Conservation (phyloP, 139 green algal genomes). For the Micractinium conductrix region DNA sequence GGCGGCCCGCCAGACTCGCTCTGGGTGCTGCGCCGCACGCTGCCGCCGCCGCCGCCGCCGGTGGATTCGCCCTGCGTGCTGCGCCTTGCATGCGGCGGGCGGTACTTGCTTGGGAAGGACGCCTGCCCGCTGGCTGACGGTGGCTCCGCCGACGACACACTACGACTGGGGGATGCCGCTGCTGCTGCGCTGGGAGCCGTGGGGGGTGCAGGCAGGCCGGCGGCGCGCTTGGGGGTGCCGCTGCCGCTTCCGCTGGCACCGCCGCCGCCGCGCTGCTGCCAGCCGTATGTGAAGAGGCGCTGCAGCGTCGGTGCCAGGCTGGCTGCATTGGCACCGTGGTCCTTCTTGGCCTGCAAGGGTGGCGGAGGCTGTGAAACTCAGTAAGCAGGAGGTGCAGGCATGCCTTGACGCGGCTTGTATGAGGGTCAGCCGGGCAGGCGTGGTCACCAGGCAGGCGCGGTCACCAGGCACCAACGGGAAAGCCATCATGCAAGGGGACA, state of each 20-base stretch:
- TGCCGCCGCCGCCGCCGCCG: background rate
- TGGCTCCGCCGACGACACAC: too few species aligned
- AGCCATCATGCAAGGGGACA: too few species aligned
- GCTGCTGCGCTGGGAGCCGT: background rate
- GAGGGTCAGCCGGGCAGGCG: too few species aligned
- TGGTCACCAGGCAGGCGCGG: too few species aligned
- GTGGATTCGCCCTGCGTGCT: background rate
- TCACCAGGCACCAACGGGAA: too few species aligned
- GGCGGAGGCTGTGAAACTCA: too few species aligned
- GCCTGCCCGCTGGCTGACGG: background rate
- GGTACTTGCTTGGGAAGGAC: background rate
- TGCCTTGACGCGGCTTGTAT: too few species aligned
- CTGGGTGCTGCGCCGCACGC: background rate
- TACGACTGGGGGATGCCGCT: background rate
- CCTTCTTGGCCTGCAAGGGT: conserved; percentile 24
- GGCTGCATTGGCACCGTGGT: conserved; percentile 17
- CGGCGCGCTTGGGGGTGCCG: background rate
- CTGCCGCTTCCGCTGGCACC: background rate
- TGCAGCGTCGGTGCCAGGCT: conserved; percentile 20
- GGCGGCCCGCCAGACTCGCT: background rate
- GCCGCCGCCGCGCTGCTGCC: background rate
- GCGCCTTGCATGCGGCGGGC: background rate
- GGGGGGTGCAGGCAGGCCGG: background rate
- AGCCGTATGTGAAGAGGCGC: conserved; percentile 29
- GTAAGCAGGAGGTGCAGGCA: too few species aligned